Conservation (phyloP, 2,329 filamentous ascomycete species). For the Basipetospora chlamydospora region DNA sequence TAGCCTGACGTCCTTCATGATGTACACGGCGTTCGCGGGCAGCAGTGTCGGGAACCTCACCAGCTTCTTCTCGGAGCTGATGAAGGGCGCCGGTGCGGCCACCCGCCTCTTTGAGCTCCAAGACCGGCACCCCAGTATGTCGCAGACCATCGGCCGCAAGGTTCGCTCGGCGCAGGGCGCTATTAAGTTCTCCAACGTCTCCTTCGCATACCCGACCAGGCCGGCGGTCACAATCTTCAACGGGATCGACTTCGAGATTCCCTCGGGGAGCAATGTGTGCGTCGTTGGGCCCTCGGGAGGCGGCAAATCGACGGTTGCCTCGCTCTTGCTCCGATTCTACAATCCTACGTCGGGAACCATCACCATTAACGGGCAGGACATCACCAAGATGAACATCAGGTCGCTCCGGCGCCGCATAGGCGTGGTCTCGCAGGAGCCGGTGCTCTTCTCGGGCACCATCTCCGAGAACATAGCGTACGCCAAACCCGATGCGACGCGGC, state of each 20-base stretch:
- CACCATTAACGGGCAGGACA: constrained; percentile 70
- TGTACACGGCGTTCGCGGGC: constrained; percentile 83
- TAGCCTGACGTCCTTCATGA: constrained; percentile 89
- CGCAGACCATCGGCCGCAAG: constrained; percentile 66
- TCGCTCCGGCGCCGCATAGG: constrained; percentile 84
- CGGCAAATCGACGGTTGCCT: constrained; percentile 90
- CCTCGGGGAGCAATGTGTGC: constrained; percentile 84
- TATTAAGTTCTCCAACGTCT: constrained; percentile 75
- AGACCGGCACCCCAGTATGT: constrained; percentile 73
- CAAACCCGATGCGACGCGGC: constrained; percentile 58
- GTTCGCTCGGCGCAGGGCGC: constrained; percentile 75
- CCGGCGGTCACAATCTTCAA: constrained; percentile 88
- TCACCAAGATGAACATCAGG: constrained; percentile 80
- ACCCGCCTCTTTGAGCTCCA: constrained; percentile 91
- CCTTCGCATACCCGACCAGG: constrained; percentile 84
- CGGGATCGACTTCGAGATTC: constrained; percentile 77
- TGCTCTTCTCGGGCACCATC: constrained; percentile 74
- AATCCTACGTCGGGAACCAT: constrained; percentile 64
- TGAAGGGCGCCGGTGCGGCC: constrained; percentile 98
- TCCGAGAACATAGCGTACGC: constrained; percentile 89
- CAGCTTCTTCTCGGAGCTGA: constrained; percentile 93
- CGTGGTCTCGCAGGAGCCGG: constrained; percentile 89
- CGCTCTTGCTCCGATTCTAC: constrained; percentile 85
- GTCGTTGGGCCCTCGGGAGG: constrained; percentile 94
- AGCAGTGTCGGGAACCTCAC: constrained; percentile 88